phyloP scores from a whole-genome alignment of 75 land plant genomes.

The Cryptomeria japonica region DNA sequence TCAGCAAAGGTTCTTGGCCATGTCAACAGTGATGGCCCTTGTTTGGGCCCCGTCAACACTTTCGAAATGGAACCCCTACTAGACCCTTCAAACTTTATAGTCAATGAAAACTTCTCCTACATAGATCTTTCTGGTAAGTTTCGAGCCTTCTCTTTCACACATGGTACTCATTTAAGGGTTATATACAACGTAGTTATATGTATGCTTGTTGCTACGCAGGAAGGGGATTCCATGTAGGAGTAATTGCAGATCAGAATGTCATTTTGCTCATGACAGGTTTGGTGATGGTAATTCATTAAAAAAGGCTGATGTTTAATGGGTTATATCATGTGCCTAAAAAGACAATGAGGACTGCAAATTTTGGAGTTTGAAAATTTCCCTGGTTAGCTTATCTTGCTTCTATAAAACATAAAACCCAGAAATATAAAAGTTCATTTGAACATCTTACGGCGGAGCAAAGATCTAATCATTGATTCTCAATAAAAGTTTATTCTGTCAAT shows the following conservation, averaged over 20 bases:
- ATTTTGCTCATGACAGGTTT: conserved; percentile 40
- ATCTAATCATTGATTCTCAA: too few species aligned
- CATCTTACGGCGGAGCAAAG: too few species aligned
- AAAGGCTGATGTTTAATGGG: too few species aligned
- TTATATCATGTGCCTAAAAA: too few species aligned
- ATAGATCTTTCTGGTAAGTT: conserved; percentile 44
- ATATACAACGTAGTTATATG: background rate
- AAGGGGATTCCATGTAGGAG: conserved; percentile 32
- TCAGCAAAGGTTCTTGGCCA: background rate
- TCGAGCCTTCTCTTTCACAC: background rate
- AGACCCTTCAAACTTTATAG: conserved; percentile 25
- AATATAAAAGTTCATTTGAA: too few species aligned
- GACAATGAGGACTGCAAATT: too few species aligned
- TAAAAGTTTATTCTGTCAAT: too few species aligned
- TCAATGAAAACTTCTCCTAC: conserved; percentile 14
- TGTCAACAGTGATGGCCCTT: conserved; percentile 39
- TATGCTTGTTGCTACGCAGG: conserved; percentile 16
- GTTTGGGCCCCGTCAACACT: conserved; percentile 40
- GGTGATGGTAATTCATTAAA: conserved; percentile 24
- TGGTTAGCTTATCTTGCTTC: too few species aligned
- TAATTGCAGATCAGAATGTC: conserved; percentile 20
- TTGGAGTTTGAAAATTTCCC: too few species aligned
- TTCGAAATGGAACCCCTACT: conserved; percentile 55
- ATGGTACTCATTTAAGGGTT: too few species aligned
- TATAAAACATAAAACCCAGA: too few species aligned